Base-by-base conservation (phyloP, 2,329 filamentous ascomycete species). In the Ceratocystis colombiana region DNA sequence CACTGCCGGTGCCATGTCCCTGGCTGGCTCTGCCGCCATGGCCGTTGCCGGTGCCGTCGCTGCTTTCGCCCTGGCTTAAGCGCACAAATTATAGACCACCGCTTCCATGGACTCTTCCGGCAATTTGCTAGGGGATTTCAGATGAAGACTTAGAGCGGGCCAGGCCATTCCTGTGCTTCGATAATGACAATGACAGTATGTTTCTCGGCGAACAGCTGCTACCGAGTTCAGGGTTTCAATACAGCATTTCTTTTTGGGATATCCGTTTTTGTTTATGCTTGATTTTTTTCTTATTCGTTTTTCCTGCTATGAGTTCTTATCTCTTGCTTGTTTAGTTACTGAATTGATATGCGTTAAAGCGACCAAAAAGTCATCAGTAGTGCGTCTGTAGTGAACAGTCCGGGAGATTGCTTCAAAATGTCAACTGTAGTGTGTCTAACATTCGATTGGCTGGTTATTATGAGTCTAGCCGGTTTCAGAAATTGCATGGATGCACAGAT, bases 51-150 rank as follows among this genome's bases (percentile, higher is more conserved):
- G 79, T 75, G 82, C 80, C 76, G 73, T 81, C 66, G 78, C 76
- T 69, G 82, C 80, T 73, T 75, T 82, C 73, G 71, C 80, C 76
- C 75, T 85, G 72, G 79, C 79, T 74, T 84, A 84, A 81, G 73
- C 74, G 62, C 28, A 28, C 28, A 20, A 68, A 71, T 73, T 65
- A 15, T 50, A 33, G 53, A 59, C 53, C 53, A 59, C 53, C 53
- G 53, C 53, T 59, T 37, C 53, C 53, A 59, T 37, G 28, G 53
- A 10, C 0, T 15, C 53, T 59, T 30, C 12, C 0, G 2, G 53
- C 53, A 30, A 5, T 20, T 30, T 33, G 41, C 44, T 63, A 22
- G 15, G 6, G 15, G 44, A 20, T 53, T n/a, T 17, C 25, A 12
- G 61, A 66, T 48, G 59, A 62, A 62, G 44, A 62, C 12, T 67